These are phyloP conservation scores for Clavispora phyllophila DNA, from an alignment of 805 yeast genomes.

Conservation along the genomic window DNA sequence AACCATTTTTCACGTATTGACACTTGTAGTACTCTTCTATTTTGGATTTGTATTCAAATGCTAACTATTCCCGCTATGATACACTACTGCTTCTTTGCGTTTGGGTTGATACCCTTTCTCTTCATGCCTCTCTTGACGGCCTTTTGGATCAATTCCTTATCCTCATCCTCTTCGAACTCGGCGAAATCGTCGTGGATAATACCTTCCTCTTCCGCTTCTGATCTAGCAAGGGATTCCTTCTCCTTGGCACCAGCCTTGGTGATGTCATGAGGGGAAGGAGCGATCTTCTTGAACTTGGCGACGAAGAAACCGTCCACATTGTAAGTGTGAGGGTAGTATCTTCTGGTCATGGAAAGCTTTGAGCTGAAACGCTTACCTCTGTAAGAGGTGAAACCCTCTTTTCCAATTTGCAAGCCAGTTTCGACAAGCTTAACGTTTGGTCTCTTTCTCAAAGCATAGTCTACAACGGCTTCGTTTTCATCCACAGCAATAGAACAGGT, in stretches of 20 bases:
- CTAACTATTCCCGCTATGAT: conserved; percentile 2
- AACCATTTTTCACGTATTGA: neutral
- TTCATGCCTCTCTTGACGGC: conserved; percentile 60
- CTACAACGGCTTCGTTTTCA: conserved; percentile 98
- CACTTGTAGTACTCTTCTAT: neutral
- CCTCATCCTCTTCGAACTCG: conserved; percentile 70
- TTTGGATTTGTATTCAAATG: neutral
- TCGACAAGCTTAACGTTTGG: conserved; percentile 95
- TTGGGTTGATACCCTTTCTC: conserved; percentile 72
- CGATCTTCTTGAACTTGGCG: conserved; percentile 91
- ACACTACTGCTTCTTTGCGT: conserved; percentile 22
- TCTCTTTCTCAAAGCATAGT: conserved; percentile 91
- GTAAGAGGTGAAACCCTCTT: conserved; percentile 89
- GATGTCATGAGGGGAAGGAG: conserved; percentile 78
- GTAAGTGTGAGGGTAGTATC: conserved; percentile 97
- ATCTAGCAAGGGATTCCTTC: conserved; percentile 75
- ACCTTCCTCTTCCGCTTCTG: conserved; percentile 77
- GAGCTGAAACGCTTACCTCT: conserved; percentile 89
- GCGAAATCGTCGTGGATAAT: conserved; percentile 85
- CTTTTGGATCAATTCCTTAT: conserved; percentile 64
- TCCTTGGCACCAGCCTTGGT: conserved; percentile 85
- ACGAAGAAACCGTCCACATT: conserved; percentile 98
- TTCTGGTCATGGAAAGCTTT: conserved; percentile 72
- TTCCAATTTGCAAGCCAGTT: conserved; percentile 88
- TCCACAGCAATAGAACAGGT: conserved; percentile 98